A percentile compares a stretch with the other conserved stretches of the same genome.
These are phyloP conservation scores for Backusella luteola DNA, from an alignment of 192 early-diverging fungal species.

Conservation along the genomic window DNA sequence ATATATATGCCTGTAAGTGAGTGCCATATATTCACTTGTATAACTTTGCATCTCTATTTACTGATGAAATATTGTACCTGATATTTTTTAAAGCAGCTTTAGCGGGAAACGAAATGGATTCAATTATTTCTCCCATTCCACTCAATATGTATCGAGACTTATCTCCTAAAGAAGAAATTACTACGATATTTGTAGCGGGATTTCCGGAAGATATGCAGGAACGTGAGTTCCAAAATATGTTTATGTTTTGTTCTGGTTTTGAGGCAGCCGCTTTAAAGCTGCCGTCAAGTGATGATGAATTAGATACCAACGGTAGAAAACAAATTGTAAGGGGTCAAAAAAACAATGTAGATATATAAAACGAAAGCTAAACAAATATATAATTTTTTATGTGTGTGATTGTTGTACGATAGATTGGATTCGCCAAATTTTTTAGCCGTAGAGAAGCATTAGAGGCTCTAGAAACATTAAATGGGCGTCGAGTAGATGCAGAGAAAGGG, in stretches of 20 bases:
- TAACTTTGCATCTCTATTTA: background rate
- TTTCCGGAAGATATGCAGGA: slow-evolving; percentile 99
- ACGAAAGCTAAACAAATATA: background rate
- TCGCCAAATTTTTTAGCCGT: slow-evolving; percentile 94
- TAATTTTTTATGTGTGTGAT: background rate
- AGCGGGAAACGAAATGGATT: slow-evolving; percentile 4
- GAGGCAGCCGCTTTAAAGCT: slow-evolving; percentile 96
- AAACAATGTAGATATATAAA: slow-evolving; percentile 19
- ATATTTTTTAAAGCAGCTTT: background rate
- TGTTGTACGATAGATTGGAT: slow-evolving; percentile 79
- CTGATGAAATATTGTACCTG: background rate
- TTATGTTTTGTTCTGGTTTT: slow-evolving; percentile 93
- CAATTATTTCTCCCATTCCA: background rate
- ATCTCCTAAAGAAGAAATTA: slow-evolving; percentile 78
- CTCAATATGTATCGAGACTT: slow-evolving; percentile 7
- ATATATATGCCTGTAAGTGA: slow-evolving; percentile 3
- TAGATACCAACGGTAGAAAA: slow-evolving; percentile 45
- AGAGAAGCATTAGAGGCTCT: slow-evolving; percentile 89
- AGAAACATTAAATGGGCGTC: slow-evolving; percentile 84
- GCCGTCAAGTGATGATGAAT: slow-evolving; percentile 63
- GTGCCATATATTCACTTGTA: background rate
- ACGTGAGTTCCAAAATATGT: slow-evolving; percentile 99
- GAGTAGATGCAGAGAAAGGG: slow-evolving; percentile 79
- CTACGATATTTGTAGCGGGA: slow-evolving; percentile 98
- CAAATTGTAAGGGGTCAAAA: slow-evolving; percentile 60